Conservation (phyloP, 805 yeast genomes). For the Danielozyma ontarioensis region DNA sequence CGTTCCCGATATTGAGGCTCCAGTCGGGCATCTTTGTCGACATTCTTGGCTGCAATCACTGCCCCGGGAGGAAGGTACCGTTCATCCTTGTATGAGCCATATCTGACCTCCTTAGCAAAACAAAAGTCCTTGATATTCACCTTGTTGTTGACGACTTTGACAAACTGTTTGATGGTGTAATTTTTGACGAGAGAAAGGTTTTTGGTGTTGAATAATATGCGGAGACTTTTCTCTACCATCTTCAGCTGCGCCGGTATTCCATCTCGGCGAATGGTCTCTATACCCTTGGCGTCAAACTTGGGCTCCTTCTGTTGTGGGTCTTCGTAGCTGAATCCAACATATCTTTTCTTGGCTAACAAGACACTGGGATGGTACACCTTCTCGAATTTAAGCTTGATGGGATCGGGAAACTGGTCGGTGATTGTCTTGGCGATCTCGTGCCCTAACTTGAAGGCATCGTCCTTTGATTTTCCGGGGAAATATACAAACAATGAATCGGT, state of each 20-base stretch:
- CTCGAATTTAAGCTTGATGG: conserved; percentile 81
- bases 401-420: conserved; percentile 68
- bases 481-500: conserved; percentile 92
- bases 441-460: conserved; percentile 77
- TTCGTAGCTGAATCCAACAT: conserved; percentile 83
- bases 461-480: conserved; percentile 73
- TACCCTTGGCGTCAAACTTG: conserved; percentile 91
- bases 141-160: conserved; percentile 55
- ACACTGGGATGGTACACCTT: conserved; percentile 89
- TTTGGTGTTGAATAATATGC: conserved; percentile 63
- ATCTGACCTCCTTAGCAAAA: conserved; percentile 83
- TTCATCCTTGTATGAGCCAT: conserved; percentile 77
- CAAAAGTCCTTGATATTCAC: conserved; percentile 78
- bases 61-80: conserved; percentile 89
- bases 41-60: conserved; percentile 58
- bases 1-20: conserved; percentile 88
- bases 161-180: conserved; percentile 63
- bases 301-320: conserved; percentile 49
- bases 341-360: conserved; percentile 79
- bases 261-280: conserved; percentile 90
- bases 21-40: conserved; percentile 60
- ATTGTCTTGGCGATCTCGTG: conserved; percentile 59
- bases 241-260: conserved; percentile 91
- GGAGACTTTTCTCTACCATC: conserved; percentile 65
- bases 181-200: conserved; percentile 67